Base-by-base conservation (phyloP, 2,329 filamentous ascomycete species). In the Talaromyces sp. region DNA sequence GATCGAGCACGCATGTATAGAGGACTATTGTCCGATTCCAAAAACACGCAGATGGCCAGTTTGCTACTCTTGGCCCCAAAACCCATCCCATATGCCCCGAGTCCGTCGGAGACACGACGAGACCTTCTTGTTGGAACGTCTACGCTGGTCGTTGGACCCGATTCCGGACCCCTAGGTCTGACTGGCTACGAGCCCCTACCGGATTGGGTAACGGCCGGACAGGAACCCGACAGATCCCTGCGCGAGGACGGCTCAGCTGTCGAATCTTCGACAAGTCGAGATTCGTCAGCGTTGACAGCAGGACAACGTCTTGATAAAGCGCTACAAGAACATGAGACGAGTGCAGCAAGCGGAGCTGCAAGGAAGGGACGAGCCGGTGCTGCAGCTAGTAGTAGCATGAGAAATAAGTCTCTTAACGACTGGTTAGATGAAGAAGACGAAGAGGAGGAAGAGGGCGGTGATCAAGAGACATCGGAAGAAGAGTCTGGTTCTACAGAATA, bases 1-100 rank as follows among this genome's bases (percentile, higher is more conserved):
- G 94, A 97, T 70, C 88, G 94, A 22, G 87, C 92, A 1, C 86
- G 94, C 33, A 83, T 97, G 61, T 97, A 96, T 77, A 91, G 89
- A 63, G 83, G 91, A 1, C 84, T 99, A 1, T 83, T 99, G 1
- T 82, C 85, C 3, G 85, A 89, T 4, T 90, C 92, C 1, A 79
- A 81, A 2, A 84, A 83, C 7, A 88, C 85, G 0, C 91, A 97
- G 71, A 83, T 99, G 15, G 94, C 94, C 2, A 91, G 89, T 0
- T 80, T 99, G 13, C 88, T 97, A 71, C 85, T 99, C 0, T 82
- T 97, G 1, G 94, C 94, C 0, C 92, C 94, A 0, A 99, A 99
- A 70, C 93, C 94, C 0, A 91, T 94, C 0, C 94, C 94, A 0
- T 90, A 96, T 61, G 88, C 89, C 0, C 91, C 91, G 0, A 96